Conservation (phyloP, 129 eudicot genomes). For the Silybum marianum region DNA sequence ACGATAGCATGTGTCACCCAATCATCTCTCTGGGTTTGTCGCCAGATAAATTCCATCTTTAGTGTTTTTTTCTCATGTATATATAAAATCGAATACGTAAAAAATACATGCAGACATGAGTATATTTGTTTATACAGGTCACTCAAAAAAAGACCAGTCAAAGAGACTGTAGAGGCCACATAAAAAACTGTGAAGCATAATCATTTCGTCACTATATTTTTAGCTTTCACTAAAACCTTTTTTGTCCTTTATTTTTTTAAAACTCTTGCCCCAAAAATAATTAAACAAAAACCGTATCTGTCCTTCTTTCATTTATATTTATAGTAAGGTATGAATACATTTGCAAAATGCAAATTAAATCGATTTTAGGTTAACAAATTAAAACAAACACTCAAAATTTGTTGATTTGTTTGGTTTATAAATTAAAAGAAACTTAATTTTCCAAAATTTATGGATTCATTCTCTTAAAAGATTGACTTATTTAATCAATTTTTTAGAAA, state of each 20-base stretch:
- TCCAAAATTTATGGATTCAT: no score
- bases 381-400: no score
- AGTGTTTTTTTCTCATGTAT: not conserved
- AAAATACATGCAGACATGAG: not conserved
- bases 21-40: no score
- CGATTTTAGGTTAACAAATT: not conserved
- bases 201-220: slow-evolving; percentile 17
- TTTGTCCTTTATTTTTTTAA: not conserved
- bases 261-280: no score
- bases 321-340: not conserved
- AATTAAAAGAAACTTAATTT: no score
- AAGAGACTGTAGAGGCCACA: slow-evolving; percentile 18
- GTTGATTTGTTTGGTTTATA: not conserved
- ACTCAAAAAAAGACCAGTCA: slow-evolving; percentile 17
- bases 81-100: not conserved
- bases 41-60: no score
- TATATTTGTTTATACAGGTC: not conserved
- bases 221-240: slow-evolving; percentile 2
- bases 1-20: no score
- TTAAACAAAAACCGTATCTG: no score
- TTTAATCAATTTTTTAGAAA: no score
- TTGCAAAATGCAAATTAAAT: not conserved
- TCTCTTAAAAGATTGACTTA: no score
- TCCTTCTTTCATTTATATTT: not conserved
- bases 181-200: slow-evolving; percentile 25